Evolutionary conservation across 2,329 filamentous ascomycete genomes (phyloP), one percentile per base, ranked within the genome.

Genomic region (Exophiala aquamarina): DNA sequence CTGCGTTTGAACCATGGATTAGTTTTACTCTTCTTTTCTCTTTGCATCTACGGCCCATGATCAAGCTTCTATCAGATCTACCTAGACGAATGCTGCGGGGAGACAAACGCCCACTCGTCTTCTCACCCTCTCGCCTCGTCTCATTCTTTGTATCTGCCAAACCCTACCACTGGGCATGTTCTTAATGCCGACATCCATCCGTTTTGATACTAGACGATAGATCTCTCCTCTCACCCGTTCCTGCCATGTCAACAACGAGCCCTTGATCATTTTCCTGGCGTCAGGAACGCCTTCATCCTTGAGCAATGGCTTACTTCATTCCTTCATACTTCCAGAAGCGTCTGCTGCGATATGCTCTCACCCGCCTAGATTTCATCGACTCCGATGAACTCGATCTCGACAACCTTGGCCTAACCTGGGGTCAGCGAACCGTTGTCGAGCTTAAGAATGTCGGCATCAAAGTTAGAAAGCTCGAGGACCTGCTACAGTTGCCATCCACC

Each of bases 351-450:
- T 95, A 93, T 73, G 89, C 85, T 40, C 75, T 98, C 33, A 86
- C 86, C 18, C 83, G 85, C 48, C 77, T 95, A 49, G 90, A 95
- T 59, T 77, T 96, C 45, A 81, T 98, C 50, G 93, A 97, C 62
- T 87, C 89, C 47, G 86, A 94, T 63, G 84, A 87, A 10, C 74
- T 96, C 57, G 87, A 96, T 62, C 78, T 93, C 52, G 89, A 93
- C 56, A 89, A 89, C 58, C 72, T 97, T 54, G 89, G 94, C 59
- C 81, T 96, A 58, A 84, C 83, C 36, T 81, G 89, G 69, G 93
- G 93, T 26, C 84, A 85, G 66, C 84, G 85, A 57, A 93, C 86
- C 32, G 85, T 87, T 1, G 78, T 96, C 35, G 91, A 95, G 67
- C 84, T 96, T 59, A 83, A 85, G 59, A 86, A 97, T 76, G 86